A percentile compares a stretch with the other conserved stretches of the same genome.
phyloP scores from a whole-genome alignment of 306 rosid genomes.

The Ammopiptanthus mongolicus region DNA sequence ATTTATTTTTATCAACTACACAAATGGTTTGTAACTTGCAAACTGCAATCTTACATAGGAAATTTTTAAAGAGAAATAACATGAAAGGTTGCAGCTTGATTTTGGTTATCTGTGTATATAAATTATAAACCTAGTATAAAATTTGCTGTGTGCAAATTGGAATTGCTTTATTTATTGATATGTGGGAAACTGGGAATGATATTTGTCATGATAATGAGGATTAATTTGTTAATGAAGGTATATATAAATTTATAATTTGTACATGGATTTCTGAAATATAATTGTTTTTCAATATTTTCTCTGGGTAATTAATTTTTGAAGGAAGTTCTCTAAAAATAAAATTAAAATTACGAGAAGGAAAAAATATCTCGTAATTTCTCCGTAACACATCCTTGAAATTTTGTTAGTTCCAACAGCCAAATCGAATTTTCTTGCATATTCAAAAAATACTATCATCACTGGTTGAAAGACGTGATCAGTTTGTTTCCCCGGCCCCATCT shows the following conservation, averaged over 20 bases:
- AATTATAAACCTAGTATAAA: neutral
- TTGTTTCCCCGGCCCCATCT: constrained; percentile 25
- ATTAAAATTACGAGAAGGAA: neutral
- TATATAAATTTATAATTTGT: neutral
- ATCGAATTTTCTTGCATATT: constrained; percentile 4
- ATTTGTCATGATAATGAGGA: neutral
- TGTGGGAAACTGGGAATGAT: too few relatives aligned
- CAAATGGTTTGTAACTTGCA: too few relatives aligned
- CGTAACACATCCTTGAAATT: neutral
- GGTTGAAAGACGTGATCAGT: constrained; percentile 24
- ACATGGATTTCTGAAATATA: neutral
- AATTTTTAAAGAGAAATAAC: too few relatives aligned
- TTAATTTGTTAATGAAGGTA: neutral
- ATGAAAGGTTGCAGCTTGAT: too few relatives aligned
- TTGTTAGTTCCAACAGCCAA: constrained; percentile 4
- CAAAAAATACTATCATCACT: constrained; percentile 15
- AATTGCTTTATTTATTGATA: too few relatives aligned
- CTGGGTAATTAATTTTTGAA: neutral
- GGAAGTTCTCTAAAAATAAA: neutral
- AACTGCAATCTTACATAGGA: too few relatives aligned
- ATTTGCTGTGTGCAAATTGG: neutral
- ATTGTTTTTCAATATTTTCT: neutral
- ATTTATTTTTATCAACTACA: too few relatives aligned
- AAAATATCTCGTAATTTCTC: neutral
- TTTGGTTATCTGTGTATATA: neutral